Conservation (phyloP, 441 rosid species). For the Croton laevigatus region DNA sequence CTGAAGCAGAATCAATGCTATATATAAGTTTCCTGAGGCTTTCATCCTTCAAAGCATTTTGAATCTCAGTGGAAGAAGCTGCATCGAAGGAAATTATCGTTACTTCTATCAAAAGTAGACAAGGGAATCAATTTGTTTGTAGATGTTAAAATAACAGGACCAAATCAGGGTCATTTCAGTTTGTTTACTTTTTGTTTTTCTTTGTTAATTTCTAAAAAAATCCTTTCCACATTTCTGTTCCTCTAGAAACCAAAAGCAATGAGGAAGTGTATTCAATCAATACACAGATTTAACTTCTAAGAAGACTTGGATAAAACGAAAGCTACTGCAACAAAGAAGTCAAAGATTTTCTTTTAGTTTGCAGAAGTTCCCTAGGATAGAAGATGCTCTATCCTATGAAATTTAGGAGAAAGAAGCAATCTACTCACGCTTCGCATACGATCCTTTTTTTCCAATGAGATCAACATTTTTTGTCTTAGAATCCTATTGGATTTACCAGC, state of each 20-base stretch:
- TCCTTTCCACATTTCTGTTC: neutral
- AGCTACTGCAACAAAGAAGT: neutral
- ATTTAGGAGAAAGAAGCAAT: too few species aligned
- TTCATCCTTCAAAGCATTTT: conserved; percentile 53
- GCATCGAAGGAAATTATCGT: conserved; percentile 19
- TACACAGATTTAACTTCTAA: neutral
- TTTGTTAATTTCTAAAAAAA: neutral
- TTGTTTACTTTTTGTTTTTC: neutral
- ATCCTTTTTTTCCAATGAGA: too few species aligned
- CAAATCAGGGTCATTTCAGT: neutral
- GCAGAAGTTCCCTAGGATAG: too few species aligned
- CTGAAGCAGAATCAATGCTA: conserved; percentile 50
- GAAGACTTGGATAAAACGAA: neutral
- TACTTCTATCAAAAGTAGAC: neutral
- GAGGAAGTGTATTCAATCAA: neutral
- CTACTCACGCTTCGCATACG: too few species aligned
- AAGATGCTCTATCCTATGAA: too few species aligned
- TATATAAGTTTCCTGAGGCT: conserved; percentile 56
- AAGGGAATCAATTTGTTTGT: neutral
- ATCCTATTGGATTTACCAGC: too few species aligned
- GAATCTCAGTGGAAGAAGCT: conserved; percentile 70
- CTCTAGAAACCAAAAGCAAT: neutral
- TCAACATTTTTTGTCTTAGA: too few species aligned
- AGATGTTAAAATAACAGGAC: conserved; percentile 5
- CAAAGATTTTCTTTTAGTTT: neutral